Percentiles rank a stretch among this genome's conserved stretches.
Conservation (phyloP, 179 eudicot genomes). For the Kewa caespitosa region DNA sequence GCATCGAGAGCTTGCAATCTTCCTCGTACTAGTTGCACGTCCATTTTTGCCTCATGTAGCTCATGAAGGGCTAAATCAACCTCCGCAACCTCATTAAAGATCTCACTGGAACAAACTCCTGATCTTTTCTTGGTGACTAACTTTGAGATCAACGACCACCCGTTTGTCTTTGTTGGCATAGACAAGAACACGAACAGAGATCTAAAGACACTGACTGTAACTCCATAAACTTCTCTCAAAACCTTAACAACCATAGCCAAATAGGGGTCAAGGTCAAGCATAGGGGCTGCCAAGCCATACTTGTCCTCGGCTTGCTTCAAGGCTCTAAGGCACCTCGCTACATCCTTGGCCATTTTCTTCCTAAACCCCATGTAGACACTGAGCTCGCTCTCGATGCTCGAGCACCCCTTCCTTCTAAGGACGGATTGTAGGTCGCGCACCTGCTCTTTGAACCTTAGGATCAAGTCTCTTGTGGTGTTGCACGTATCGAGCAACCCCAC, state of each 20-base stretch:
- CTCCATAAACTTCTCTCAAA: slow-evolving; percentile 29
- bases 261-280: slow-evolving; percentile 14
- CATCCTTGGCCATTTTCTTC: slow-evolving; percentile 38
- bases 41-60: slow-evolving; percentile 12
- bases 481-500: slow-evolving; percentile 39
- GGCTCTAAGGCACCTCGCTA: slow-evolving; percentile 31
- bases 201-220: slow-evolving; percentile 29
- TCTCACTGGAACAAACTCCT: slow-evolving; percentile 4
- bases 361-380: slow-evolving; percentile 29
- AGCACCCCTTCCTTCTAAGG: slow-evolving; percentile 34
- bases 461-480: slow-evolving; percentile 32
- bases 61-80: slow-evolving; percentile 34
- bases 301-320: slow-evolving; percentile 36
- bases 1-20: slow-evolving; percentile 35
- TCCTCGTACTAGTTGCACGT: slow-evolving; percentile 20
- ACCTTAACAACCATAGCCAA: slow-evolving; percentile 22
- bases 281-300: slow-evolving; percentile 4
- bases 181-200: slow-evolving; percentile 39
- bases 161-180: slow-evolving; percentile 31
- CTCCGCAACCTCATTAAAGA: slow-evolving; percentile 35
- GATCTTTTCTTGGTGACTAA: slow-evolving; percentile 28
- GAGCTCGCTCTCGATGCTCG: slow-evolving; percentile 24
- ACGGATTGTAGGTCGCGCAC: slow-evolving; percentile 41
- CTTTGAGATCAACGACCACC: slow-evolving; percentile 42
- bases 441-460: slow-evolving; percentile 32